phyloP scores from a whole-genome alignment of 805 yeast genomes.

The Clavispora phyllophila region DNA sequence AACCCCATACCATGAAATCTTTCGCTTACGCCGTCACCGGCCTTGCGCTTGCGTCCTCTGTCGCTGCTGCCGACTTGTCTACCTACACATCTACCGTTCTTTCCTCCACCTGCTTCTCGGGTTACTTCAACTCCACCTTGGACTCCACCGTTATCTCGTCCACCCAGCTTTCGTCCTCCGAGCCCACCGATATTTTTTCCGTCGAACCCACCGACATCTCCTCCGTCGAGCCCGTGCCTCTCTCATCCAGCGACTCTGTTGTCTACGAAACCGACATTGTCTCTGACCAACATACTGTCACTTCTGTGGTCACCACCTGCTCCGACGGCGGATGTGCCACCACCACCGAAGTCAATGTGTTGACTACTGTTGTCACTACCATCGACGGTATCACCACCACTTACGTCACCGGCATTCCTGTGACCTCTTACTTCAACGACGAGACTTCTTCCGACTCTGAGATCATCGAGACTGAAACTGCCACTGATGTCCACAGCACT shows the following conservation, averaged over 20 bases:
- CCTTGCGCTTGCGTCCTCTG: constrained; percentile 2
- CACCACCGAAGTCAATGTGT: constrained; percentile 29
- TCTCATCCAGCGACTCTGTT: too few relatives aligned
- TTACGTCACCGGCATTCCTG: constrained; percentile 29
- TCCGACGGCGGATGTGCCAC: constrained; percentile 22
- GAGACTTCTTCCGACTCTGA: constrained; percentile 2
- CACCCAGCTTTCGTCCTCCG: background rate
- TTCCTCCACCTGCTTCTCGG: constrained; percentile 9
- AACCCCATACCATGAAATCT: constrained; percentile 6
- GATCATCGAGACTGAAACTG: constrained; percentile 5
- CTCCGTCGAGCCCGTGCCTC: too few relatives aligned
- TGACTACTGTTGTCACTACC: constrained; percentile 32
- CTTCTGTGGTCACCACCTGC: constrained; percentile 26
- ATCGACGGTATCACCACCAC: constrained; percentile 38
- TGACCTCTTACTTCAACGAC: constrained; percentile 6
- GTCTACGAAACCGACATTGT: constrained; percentile 11
- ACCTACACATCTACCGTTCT: constrained; percentile 14
- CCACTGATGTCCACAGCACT: constrained; percentile 10
- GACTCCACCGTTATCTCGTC: background rate
- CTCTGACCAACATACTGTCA: constrained; percentile 10
- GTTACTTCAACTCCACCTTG: background rate
- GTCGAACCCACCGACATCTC: background rate
- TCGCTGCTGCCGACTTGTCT: constrained; percentile 6
- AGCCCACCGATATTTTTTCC: background rate
- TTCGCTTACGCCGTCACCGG: constrained; percentile 5